Evolutionary conservation across 2,329 filamentous ascomycete species (phyloP), one percentile per base, ranked within the genome.

Genomic region (Epichloe gansuensis): DNA sequence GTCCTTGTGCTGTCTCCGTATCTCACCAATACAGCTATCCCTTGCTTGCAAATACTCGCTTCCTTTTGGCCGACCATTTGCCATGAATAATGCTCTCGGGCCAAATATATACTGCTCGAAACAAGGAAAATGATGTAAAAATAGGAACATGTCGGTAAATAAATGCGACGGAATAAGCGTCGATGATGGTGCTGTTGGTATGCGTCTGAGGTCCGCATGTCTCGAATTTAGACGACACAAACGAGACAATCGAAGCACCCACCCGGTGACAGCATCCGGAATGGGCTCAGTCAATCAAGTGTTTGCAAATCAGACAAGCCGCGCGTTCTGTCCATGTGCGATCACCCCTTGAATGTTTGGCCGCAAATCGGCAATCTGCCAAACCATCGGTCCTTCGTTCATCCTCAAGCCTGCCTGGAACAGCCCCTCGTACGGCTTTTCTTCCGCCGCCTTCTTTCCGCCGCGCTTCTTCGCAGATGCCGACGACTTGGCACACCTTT

Each of bases 321-420:
- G 63, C 66, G 37, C 70, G 69, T 60, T 81, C 76, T 11, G 69
- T 73, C 78, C 78, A 82, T 9, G 65, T 67, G 62, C 75, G 78
- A 35, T 73, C 72, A 2, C 76, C 9, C 72, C 75, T 2, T 62
- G 62, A 6, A 80, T 65, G 9, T 69, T 67, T 34, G 71, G 61
- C 46, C 78, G 70, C 46, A 80, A 63, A 57, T 81, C 78, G 28
- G 63, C 71, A 49, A 81, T 73, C 56, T 78, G 74, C 49, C 80
- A 70, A 23, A 70, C 62, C 0, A 76, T 73, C 17, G 75, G 74
- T 3, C 70, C 73, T 3, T 67, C 64, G 41, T 74, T 72, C 60
- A 75, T 72, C 55, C 69, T 68, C 25, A 81, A 66, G 2, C 63
- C 67, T 3, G 74, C 78, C 48, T 76, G 69, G 52, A 81, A 81